These are phyloP conservation scores for Prinsepia uniflora DNA, from an alignment of 306 rosid genomes.

Conservation along the genomic window DNA sequence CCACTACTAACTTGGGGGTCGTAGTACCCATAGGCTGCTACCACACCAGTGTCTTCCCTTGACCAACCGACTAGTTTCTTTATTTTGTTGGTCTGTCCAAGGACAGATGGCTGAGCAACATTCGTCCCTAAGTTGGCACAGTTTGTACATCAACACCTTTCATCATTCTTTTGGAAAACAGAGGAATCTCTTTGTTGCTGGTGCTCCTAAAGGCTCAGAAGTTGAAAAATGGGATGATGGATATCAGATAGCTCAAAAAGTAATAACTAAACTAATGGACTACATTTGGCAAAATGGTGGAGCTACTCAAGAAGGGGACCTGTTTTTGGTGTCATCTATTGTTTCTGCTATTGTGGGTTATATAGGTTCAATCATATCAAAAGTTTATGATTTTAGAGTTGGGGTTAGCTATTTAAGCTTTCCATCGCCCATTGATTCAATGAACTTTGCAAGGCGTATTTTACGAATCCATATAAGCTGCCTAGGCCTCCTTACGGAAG, in stretches of 20 bases:
- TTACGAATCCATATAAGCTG: slow-evolving; percentile 72
- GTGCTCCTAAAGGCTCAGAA: slow-evolving; percentile 53
- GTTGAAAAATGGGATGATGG: slow-evolving; percentile 86
- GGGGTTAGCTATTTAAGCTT: slow-evolving; percentile 44
- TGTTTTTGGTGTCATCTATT: slow-evolving; percentile 85
- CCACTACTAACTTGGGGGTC: too few relatives aligned
- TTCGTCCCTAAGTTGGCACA: too few relatives aligned
- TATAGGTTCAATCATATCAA: slow-evolving; percentile 60
- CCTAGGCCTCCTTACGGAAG: slow-evolving; percentile 88
- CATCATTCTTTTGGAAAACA: slow-evolving; percentile 63
- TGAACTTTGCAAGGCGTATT: slow-evolving; percentile 62
- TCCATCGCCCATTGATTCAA: slow-evolving; percentile 45
- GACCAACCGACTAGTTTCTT: too few relatives aligned
- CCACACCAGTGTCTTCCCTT: too few relatives aligned
- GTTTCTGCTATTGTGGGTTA: slow-evolving; percentile 79
- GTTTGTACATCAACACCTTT: too few relatives aligned
- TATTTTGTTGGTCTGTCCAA: too few relatives aligned
- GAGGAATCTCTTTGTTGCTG: slow-evolving; percentile 55
- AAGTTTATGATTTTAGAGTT: slow-evolving; percentile 54
- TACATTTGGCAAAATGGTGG: slow-evolving; percentile 93
- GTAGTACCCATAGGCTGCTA: too few relatives aligned
- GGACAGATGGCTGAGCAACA: too few relatives aligned
- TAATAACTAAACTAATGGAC: slow-evolving; percentile 67
- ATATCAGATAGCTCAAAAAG: slow-evolving; percentile 70
- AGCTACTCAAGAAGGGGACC: slow-evolving; percentile 99